Conservation (phyloP, 202 grass and related monocot genomes). For the Tripidium arundinaceum region DNA sequence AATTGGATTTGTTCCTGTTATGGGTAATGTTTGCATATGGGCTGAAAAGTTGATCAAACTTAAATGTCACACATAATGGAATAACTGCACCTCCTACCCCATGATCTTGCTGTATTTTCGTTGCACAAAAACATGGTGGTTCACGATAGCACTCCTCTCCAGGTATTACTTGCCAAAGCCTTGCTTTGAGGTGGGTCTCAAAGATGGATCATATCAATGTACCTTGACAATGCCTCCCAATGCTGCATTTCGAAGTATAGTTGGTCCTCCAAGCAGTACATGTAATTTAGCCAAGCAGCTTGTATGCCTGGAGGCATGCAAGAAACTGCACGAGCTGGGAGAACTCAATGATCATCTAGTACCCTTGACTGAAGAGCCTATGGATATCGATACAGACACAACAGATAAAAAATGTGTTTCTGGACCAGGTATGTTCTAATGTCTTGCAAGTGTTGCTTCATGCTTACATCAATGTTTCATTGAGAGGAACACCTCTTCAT, state of each 20-base stretch:
- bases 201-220: slow-evolving; percentile 56
- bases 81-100: slow-evolving; percentile 7
- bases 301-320: slow-evolving; percentile 85
- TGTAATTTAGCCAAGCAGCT: slow-evolving; percentile 72
- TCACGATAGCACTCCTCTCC: slow-evolving; percentile 13
- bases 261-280: slow-evolving; percentile 62
- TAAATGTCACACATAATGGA: slow-evolving; percentile 13
- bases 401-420: slow-evolving; percentile 33
- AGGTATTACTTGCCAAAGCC: slow-evolving; percentile 78
- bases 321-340: slow-evolving; percentile 78
- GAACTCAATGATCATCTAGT: slow-evolving; percentile 69
- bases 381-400: slow-evolving; percentile 20
- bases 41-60: slow-evolving; percentile 5
- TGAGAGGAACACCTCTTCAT: not conserved
- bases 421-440: slow-evolving; percentile 39
- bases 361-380: slow-evolving; percentile 49
- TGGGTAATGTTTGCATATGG: not conserved
- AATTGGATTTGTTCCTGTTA: slow-evolving; percentile 13
- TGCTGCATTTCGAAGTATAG: slow-evolving; percentile 76
- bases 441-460: not conserved
- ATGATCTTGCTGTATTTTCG: slow-evolving; percentile 6
- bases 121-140: slow-evolving; percentile 7
- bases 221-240: slow-evolving; percentile 70
- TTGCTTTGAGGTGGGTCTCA: slow-evolving; percentile 37
- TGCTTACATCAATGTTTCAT: slow-evolving; percentile 16